Conservation (phyloP, 306 rosid genomes). For the Vigna hirtella region DNA sequence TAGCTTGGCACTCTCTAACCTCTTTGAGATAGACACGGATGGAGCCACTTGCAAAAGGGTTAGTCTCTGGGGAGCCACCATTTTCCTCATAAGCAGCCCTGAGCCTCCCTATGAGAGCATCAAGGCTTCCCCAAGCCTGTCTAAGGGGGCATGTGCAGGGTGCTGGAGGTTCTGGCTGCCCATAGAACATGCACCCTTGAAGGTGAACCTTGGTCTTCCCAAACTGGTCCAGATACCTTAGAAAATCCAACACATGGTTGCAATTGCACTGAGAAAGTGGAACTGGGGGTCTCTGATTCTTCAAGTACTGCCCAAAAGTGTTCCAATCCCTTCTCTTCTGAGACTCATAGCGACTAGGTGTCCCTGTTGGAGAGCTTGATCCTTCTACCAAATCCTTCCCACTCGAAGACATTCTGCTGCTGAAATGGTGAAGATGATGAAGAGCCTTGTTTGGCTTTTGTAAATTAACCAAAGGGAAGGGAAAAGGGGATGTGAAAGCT, state of each 20-base stretch:
- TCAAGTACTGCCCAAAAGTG: constrained; percentile 96
- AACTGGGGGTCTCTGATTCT: constrained; percentile 90
- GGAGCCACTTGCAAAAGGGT: constrained; percentile 87
- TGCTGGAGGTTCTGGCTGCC: constrained; percentile 96
- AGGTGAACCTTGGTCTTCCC: constrained; percentile 96
- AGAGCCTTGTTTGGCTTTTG: constrained; percentile 32
- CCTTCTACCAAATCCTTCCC: constrained; percentile 74
- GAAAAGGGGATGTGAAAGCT: constrained; percentile 30
- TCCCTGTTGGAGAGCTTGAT: constrained; percentile 57
- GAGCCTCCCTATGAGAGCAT: constrained; percentile 94
- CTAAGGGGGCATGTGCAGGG: constrained; percentile 95
- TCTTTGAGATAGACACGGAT: constrained; percentile 89
- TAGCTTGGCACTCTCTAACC: constrained; percentile 93
- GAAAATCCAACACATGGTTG: constrained; percentile 91
- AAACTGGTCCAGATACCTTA: constrained; percentile 88
- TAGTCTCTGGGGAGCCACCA: constrained; percentile 84
- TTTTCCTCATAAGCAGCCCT: constrained; percentile 97
- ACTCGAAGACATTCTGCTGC: constrained; percentile 54
- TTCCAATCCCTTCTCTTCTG: constrained; percentile 99
- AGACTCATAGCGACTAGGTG: constrained; percentile 92
- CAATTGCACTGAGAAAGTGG: constrained; percentile 81
- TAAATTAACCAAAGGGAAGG: constrained; percentile 47
- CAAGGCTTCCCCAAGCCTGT: constrained; percentile 99
- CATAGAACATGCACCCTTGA: constrained; percentile 92
- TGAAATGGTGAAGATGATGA: constrained; percentile 1